Conservation (phyloP, 2,329 filamentous ascomycete species). For the Cytospora paraplurivora region DNA sequence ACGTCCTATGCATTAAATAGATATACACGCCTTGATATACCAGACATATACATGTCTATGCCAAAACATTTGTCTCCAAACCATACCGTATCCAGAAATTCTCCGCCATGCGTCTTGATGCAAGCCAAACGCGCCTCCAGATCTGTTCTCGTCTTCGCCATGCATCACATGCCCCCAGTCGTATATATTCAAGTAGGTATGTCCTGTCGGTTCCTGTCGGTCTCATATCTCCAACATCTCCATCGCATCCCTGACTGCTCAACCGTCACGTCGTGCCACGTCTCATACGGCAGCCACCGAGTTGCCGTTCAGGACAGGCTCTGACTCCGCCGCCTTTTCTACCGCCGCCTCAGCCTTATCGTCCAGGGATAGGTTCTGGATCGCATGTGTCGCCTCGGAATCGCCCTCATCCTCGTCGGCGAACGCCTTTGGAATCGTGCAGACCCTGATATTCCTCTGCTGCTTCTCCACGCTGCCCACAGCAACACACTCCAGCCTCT, state of each 20-base stretch:
- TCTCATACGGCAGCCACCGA: constrained; percentile 18
- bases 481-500: constrained; percentile 54
- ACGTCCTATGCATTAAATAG: neutral
- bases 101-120: neutral
- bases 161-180: neutral
- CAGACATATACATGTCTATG: neutral
- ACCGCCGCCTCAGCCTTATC: constrained; percentile 27
- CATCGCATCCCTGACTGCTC: neutral
- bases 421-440: constrained; percentile 47
- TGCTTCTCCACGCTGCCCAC: constrained; percentile 51
- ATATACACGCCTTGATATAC: neutral
- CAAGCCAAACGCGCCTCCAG: neutral
- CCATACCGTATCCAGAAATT: neutral
- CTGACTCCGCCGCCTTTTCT: constrained; percentile 30
- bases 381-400: constrained; percentile 24
- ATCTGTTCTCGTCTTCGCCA: neutral
- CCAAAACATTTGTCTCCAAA: neutral
- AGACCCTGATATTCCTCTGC: constrained; percentile 50
- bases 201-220: constrained; percentile 19
- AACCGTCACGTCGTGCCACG: too few species aligned
- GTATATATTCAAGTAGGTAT: neutral
- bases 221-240: neutral
- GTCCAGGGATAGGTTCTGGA: constrained; percentile 23
- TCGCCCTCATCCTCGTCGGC: constrained; percentile 30
- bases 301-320: constrained; percentile 12